Conservation (phyloP, 495 filamentous ascomycete species). For the Hypoxylon fragiforme region DNA sequence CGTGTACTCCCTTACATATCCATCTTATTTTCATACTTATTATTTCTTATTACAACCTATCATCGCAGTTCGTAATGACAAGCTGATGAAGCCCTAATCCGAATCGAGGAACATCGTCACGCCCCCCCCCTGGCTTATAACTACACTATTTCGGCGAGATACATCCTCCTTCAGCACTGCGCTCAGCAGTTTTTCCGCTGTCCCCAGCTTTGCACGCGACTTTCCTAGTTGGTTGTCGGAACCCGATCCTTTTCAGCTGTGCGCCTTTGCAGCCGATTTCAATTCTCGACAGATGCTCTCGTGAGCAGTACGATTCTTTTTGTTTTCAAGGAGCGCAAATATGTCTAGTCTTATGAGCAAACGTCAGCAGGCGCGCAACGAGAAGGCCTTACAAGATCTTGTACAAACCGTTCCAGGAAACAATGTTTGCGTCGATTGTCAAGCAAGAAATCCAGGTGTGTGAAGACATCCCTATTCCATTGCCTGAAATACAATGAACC, state of each 20-base stretch:
- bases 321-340: slow-evolving; percentile 24
- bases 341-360: slow-evolving; percentile 69
- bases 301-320: slow-evolving; percentile 8
- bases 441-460: slow-evolving; percentile 87
- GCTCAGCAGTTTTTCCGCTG: background rate
- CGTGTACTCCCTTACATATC: slow-evolving; percentile 4
- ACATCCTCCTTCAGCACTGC: slow-evolving; percentile 20
- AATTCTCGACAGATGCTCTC: slow-evolving; percentile 14
- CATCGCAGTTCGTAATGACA: slow-evolving; percentile 9
- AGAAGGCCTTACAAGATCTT: slow-evolving; percentile 86
- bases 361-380: slow-evolving; percentile 95
- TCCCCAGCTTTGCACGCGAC: slow-evolving; percentile 14
- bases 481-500: background rate
- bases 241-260: slow-evolving; percentile 23
- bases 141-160: slow-evolving; percentile 8
- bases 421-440: slow-evolving; percentile 93
- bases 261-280: slow-evolving; percentile 19
- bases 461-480: slow-evolving; percentile 12
- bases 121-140: slow-evolving; percentile 31
- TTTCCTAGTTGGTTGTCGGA: slow-evolving; percentile 19
- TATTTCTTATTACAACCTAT: background rate
- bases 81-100: slow-evolving; percentile 31
- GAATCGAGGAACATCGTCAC: slow-evolving; percentile 17
- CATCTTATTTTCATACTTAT: background rate
- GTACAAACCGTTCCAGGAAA: slow-evolving; percentile 87